These are phyloP conservation scores for Chamaenerion angustifolium DNA, from an alignment of 345 rosid species.

Conservation along the genomic window DNA sequence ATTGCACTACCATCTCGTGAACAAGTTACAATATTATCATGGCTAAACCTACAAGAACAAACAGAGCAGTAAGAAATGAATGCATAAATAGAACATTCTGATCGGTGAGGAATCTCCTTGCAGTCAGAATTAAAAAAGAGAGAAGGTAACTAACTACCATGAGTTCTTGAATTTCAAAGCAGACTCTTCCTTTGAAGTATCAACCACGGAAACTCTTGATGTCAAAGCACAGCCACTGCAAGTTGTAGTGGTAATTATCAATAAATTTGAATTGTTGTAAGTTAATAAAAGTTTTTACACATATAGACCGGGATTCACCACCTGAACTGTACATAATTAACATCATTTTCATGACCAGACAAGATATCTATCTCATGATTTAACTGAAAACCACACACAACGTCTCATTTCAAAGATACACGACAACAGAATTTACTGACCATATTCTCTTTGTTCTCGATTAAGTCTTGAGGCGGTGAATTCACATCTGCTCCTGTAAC, in stretches of 20 bases:
- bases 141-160: conserved; percentile 35
- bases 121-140: not conserved
- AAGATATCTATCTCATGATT: conserved; percentile 83
- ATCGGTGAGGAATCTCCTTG: conserved; percentile 20
- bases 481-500: conserved; percentile 33
- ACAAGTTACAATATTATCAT: conserved; percentile 91
- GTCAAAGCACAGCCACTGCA: conserved; percentile 87
- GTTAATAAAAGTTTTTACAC: conserved; percentile 1
- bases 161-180: conserved; percentile 77
- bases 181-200: conserved; percentile 65
- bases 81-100: conserved; percentile 2
- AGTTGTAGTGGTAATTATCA: conserved; percentile 15
- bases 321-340: conserved; percentile 77
- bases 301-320: conserved; percentile 11
- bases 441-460: conserved; percentile 79
- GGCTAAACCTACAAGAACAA: conserved; percentile 56
- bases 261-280: conserved; percentile 1
- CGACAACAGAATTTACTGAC: conserved; percentile 23
- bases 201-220: conserved; percentile 56
- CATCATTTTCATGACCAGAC: conserved; percentile 92
- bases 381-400: not conserved
- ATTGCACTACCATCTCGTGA: conserved; percentile 99
- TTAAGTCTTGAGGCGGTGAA: conserved; percentile 14
- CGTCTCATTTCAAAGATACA: too few species aligned
- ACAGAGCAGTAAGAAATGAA: not conserved